phyloP scores from a whole-genome alignment of 1,139 yeast genomes.

The Kurtzmaniella quercitrusa region DNA sequence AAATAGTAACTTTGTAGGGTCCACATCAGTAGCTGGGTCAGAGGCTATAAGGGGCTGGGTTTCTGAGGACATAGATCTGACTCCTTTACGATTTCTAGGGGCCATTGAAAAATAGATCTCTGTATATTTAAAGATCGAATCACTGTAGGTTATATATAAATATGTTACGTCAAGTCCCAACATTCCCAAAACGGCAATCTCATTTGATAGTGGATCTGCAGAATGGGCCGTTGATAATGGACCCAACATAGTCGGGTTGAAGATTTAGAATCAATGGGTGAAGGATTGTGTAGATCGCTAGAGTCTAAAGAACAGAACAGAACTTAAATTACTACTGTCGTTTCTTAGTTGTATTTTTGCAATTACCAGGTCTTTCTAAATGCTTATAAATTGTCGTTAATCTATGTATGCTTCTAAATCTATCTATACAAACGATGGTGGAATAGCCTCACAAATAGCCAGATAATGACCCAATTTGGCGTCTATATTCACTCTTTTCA shows the following conservation, averaged over 20 bases:
- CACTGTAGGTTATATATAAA: background rate
- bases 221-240: too few relatives aligned
- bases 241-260: too few relatives aligned
- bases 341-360: too few relatives aligned
- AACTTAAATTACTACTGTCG: too few relatives aligned
- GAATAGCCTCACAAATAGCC: conserved; percentile 5
- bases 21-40: background rate
- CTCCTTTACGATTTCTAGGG: background rate
- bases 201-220: too few relatives aligned
- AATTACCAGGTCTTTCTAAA: too few relatives aligned
- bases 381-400: too few relatives aligned
- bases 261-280: too few relatives aligned
- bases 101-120: background rate
- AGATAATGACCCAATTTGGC: conserved; percentile 2
- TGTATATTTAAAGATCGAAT: too few relatives aligned
- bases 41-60: background rate
- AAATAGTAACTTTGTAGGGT: conserved; percentile 9
- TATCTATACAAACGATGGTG: conserved; percentile 2
- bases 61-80: background rate
- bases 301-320: too few relatives aligned
- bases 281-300: too few relatives aligned
- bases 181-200: background rate
- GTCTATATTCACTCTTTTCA: conserved; percentile 1
- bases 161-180: background rate
- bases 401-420: background rate